Evolutionary conservation across 208 protist species (phyloP).

Genomic region (Naegleria fowleri): DNA sequence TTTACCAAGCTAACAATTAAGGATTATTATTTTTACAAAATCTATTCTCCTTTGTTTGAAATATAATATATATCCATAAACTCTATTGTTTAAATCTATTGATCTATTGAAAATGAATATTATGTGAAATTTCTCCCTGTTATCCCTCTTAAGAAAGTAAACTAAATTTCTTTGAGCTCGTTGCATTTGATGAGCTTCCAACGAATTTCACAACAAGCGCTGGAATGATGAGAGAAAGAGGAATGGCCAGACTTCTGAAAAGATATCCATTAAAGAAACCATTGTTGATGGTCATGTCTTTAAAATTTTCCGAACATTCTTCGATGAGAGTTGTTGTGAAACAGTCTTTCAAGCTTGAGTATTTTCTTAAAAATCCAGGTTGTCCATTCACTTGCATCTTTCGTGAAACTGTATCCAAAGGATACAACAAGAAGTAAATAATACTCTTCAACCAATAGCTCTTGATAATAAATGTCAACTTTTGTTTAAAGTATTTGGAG

Average conservation of each 20-base stretch:
- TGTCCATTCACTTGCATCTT: slow-evolving; percentile 2
- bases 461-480: neutral
- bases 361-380: neutral
- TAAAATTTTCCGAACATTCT: neutral
- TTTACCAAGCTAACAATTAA: too few species aligned
- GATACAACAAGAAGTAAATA: neutral
- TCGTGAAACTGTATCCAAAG: neutral
- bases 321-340: neutral
- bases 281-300: neutral
- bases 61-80: too few species aligned
- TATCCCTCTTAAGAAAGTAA: neutral
- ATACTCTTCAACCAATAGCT: neutral
- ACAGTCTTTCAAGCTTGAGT: neutral
- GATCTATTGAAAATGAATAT: too few species aligned
- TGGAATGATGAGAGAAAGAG: neutral
- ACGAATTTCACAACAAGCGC: neutral
- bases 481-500: neutral
- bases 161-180: neutral
- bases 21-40: too few species aligned
- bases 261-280: neutral
- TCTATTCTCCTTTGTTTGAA: too few species aligned
- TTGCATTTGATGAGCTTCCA: neutral
- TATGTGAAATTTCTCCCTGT: too few species aligned
- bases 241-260: neutral
- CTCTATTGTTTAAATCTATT: too few species aligned